phyloP scores from a whole-genome alignment of 371 early-diverging fungal genomes.

The Apophysomyces trapeziformis region DNA sequence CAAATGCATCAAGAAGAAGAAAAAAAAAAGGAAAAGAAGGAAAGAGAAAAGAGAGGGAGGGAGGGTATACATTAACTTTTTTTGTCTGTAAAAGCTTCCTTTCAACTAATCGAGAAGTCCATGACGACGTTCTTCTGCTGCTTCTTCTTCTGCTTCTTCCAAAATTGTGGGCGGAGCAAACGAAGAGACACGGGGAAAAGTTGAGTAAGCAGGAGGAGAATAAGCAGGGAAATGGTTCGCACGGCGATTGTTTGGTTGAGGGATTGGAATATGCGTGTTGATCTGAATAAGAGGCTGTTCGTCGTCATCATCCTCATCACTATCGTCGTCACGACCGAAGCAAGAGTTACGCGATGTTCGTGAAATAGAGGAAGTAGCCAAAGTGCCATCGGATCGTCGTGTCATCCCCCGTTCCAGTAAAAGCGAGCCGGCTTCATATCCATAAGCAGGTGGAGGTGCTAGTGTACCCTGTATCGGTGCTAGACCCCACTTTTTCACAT shows the following conservation, averaged over 20 bases:
- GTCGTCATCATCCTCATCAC: slow-evolving; percentile 25
- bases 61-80: slow-evolving; percentile 3
- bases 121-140: slow-evolving; percentile 4
- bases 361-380: slow-evolving; percentile 1
- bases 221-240: slow-evolving; percentile 17
- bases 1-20: not conserved
- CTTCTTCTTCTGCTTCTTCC: slow-evolving; percentile 12
- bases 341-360: not conserved
- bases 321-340: not conserved
- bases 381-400: slow-evolving; percentile 7
- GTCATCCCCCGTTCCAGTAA: slow-evolving; percentile 43
- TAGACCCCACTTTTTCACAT: slow-evolving; percentile 83
- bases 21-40: not conserved
- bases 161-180: not conserved
- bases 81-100: too few species aligned
- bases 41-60: not conserved
- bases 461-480: slow-evolving; percentile 73
- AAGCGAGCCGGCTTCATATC: slow-evolving; percentile 56
- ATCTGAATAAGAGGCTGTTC: slow-evolving; percentile 29
- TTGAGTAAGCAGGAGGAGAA: slow-evolving; percentile 30
- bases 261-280: slow-evolving; percentile 18
- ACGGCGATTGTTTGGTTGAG: slow-evolving; percentile 16
- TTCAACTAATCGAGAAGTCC: not conserved
- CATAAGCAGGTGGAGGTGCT: slow-evolving; percentile 74
- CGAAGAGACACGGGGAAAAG: slow-evolving; percentile 23